Evolutionary conservation across 208 protist genomes (phyloP).

Genomic region (Leishmania lainsoni): DNA sequence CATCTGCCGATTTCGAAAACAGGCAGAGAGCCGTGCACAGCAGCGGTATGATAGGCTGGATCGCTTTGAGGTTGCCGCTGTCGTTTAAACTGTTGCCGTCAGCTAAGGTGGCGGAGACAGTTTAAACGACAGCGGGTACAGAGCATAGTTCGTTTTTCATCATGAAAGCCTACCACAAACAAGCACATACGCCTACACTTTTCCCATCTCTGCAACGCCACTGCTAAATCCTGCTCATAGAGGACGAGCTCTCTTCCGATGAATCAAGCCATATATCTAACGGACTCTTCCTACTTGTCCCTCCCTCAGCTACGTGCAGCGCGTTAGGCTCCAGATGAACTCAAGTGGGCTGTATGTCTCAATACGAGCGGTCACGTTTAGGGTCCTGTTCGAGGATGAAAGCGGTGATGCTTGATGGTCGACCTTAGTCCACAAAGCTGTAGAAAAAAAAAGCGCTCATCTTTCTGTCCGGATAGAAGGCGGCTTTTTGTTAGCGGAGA

Average conservation of each 20-base stretch:
- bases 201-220: background rate
- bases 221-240: background rate
- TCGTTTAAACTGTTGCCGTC: slow-evolving; percentile 10
- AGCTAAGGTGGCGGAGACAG: background rate
- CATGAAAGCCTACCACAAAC: background rate
- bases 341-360: background rate
- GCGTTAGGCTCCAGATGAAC: background rate
- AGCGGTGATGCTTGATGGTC: background rate
- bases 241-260: background rate
- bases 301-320: no score
- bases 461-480: background rate
- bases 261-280: background rate
- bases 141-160: background rate
- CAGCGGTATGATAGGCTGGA: slow-evolving; percentile 72
- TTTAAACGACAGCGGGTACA: background rate
- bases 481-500: background rate
- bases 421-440: background rate
- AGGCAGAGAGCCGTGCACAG: slow-evolving; percentile 45
- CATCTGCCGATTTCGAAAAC: slow-evolving; percentile 38
- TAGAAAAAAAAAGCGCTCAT: background rate
- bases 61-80: slow-evolving; percentile 11
- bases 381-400: background rate
- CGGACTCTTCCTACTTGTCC: background rate
- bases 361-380: no score
- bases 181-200: background rate